Evolutionary conservation across 2,329 filamentous ascomycete species (phyloP).

Genomic region (Ophiocordyceps australis): DNA sequence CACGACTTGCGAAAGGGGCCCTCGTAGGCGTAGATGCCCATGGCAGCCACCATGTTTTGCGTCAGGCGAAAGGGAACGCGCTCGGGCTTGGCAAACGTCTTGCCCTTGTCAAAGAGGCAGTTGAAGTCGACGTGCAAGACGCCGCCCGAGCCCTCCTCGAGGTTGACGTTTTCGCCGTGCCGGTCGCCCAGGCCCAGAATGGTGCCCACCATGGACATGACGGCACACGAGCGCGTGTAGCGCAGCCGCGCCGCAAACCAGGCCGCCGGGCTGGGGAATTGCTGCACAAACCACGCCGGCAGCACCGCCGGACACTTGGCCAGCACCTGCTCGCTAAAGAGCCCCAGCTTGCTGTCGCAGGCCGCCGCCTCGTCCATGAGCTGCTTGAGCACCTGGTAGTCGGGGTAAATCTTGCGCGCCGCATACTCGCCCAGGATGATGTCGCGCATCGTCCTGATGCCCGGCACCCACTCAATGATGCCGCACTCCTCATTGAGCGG

Average conservation of each 20-base stretch:
- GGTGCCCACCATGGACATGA: conserved; percentile 99
- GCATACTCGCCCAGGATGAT: conserved; percentile 68
- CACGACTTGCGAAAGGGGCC: conserved; percentile 82
- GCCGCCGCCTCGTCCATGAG: conserved; percentile 45
- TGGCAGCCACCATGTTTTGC: conserved; percentile 96
- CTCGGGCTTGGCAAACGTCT: conserved; percentile 90
- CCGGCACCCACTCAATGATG: conserved; percentile 96
- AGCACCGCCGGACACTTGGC: conserved; percentile 65
- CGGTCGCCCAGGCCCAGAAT: conserved; percentile 86
- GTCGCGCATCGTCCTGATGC: conserved; percentile 83
- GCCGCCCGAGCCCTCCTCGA: conserved; percentile 85
- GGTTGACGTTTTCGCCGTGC: conserved; percentile 90
- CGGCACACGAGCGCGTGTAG: conserved; percentile 86
- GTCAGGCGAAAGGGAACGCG: conserved; percentile 90
- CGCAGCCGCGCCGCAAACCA: conserved; percentile 83
- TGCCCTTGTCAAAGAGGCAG: conserved; percentile 94
- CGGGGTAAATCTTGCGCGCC: conserved; percentile 48
- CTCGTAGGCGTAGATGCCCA: conserved; percentile 88
- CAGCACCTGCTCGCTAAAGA: conserved; percentile 52
- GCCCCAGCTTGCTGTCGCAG: conserved; percentile 38
- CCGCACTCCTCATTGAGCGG: conserved; percentile 96
- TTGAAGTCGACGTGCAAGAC: conserved; percentile 99
- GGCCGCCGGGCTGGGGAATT: conserved; percentile 78
- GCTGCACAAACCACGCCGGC: conserved; percentile 87
- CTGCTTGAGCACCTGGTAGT: conserved; percentile 49